These are phyloP conservation scores for Vachellia pachyceras DNA, from an alignment of 306 rosid species.

Conservation along the genomic window DNA sequence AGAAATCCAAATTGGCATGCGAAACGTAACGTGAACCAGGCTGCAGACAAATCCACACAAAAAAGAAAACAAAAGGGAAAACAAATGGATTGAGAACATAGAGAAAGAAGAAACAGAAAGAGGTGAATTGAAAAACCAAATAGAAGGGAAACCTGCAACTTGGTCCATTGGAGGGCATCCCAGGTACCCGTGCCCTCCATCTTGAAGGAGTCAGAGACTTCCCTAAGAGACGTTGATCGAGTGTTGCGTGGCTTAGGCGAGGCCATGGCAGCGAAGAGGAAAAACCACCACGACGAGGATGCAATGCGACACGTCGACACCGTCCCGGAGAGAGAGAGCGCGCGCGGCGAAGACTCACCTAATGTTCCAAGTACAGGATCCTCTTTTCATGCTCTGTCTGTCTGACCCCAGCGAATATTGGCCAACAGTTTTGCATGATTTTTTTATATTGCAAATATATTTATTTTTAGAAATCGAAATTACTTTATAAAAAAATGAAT, in stretches of 20 bases:
- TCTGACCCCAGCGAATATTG: background rate
- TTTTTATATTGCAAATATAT: too few species aligned
- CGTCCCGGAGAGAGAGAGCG: background rate
- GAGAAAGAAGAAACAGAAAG: background rate
- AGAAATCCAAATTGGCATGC: conserved; percentile 61
- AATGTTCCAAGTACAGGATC: background rate
- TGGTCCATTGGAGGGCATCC: conserved; percentile 94
- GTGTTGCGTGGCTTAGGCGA: conserved; percentile 53
- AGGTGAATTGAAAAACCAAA: background rate
- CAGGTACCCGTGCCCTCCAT: conserved; percentile 78
- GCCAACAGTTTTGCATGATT: background rate
- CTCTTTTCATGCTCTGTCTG: background rate
- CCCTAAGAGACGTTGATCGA: conserved; percentile 67
- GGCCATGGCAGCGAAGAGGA: conserved; percentile 63
- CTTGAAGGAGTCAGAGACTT: conserved; percentile 64
- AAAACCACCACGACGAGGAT: conserved; percentile 37
- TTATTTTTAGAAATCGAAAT: background rate
- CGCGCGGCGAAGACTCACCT: background rate
- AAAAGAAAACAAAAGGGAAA: background rate
- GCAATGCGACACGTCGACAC: conserved; percentile 17
- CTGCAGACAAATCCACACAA: conserved; percentile 49
- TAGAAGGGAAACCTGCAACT: conserved; percentile 63
- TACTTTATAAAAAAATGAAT: too few species aligned
- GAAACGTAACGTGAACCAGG: conserved; percentile 62
- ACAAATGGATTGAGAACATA: background rate